Conservation (phyloP, 192 early-diverging fungal genomes). For the Endogone sp. region DNA sequence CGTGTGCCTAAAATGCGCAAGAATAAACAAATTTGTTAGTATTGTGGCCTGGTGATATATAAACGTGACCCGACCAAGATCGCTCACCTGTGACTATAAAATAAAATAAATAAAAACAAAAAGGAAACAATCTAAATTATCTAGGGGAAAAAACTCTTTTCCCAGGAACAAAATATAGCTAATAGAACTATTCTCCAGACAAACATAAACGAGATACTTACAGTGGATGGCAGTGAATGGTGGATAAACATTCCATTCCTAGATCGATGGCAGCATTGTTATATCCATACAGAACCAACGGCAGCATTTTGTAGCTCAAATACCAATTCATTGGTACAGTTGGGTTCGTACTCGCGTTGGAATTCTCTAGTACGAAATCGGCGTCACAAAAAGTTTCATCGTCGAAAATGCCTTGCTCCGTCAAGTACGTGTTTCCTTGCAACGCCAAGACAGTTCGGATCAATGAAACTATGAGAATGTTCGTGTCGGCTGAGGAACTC, state of each 20-base stretch:
- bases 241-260: slow-evolving; percentile 10
- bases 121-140: no score
- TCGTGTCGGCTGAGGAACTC: slow-evolving; percentile 5
- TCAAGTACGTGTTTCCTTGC: slow-evolving; percentile 19
- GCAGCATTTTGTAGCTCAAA: slow-evolving; percentile 19
- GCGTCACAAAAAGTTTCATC: slow-evolving; percentile 28
- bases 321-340: slow-evolving; percentile 27
- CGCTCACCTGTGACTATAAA: no score
- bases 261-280: slow-evolving; percentile 16
- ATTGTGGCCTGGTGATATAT: no score
- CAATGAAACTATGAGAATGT: slow-evolving; percentile 19
- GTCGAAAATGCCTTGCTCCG: slow-evolving; percentile 16
- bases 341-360: slow-evolving; percentile 14
- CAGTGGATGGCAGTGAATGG: slow-evolving; percentile 18
- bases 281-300: slow-evolving; percentile 24
- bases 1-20: slow-evolving; percentile 22
- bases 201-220: no score
- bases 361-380: slow-evolving; percentile 19
- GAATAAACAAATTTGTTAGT: no score
- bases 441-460: slow-evolving; percentile 22
- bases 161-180: no score
- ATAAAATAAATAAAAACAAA: no score
- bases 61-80: no score
- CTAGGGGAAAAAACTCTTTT: no score
- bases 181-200: no score